A percentile compares a stretch with the other conserved stretches of the same genome.
These are phyloP conservation scores for Naganishia sp. DNA, from an alignment of 1,284 basidiomycete species.

Conservation along the genomic window DNA sequence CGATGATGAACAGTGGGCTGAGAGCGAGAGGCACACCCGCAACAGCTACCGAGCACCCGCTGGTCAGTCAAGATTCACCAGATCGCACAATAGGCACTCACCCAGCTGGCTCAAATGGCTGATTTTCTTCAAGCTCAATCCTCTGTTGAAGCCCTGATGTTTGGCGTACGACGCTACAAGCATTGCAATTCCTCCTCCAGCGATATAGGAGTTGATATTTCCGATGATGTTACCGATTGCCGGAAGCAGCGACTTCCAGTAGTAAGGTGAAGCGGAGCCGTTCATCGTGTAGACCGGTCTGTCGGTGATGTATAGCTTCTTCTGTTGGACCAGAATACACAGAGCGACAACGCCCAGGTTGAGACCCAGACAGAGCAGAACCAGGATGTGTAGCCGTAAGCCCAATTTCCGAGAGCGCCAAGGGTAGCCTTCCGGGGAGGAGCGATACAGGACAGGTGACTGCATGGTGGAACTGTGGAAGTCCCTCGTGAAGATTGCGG, in stretches of 20 bases:
- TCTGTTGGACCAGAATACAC: conserved; percentile 17
- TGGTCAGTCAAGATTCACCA: no score
- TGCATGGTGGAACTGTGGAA: conserved; percentile 3
- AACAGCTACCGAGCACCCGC: neutral
- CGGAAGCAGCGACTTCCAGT: conserved; percentile 25
- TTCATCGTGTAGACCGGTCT: conserved; percentile 12
- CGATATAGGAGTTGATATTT: conserved; percentile 18
- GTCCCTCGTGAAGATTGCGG: neutral
- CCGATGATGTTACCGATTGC: conserved; percentile 20
- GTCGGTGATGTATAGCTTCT: conserved; percentile 17
- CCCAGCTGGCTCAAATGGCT: conserved; percentile 13
- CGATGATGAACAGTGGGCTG: conserved; percentile 15
- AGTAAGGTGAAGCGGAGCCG: conserved; percentile 8
- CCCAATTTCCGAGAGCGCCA: conserved; percentile 20
- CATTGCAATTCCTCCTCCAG: conserved; percentile 13
- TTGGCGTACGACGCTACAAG: conserved; percentile 27
- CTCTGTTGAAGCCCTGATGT: conserved; percentile 18
- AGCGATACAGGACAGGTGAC: conserved; percentile 24
- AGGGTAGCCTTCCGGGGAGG: conserved; percentile 23
- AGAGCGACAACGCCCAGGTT: conserved; percentile 15
- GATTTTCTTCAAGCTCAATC: conserved; percentile 23
- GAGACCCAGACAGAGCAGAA: conserved; percentile 10
- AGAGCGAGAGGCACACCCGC: conserved; percentile 4
- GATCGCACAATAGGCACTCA: neutral
- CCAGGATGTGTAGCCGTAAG: conserved; percentile 9